These are phyloP conservation scores for Boletellus ananiceps DNA, from an alignment of 768 basidiomycete species.

Conservation along the genomic window DNA sequence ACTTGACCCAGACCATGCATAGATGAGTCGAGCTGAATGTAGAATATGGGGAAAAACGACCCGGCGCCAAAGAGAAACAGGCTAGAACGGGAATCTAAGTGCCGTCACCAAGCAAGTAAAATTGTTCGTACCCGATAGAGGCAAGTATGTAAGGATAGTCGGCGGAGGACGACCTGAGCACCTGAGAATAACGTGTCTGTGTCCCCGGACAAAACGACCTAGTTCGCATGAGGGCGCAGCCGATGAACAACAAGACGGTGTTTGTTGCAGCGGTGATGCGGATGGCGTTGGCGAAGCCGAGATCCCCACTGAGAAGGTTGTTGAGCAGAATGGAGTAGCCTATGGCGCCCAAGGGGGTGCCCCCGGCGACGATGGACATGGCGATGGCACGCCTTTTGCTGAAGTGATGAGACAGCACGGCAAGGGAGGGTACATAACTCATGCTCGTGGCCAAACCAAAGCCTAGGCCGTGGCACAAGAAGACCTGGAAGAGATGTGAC, in stretches of 20 bases:
- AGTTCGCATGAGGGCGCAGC: slow-evolving; percentile 35
- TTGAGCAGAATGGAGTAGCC: slow-evolving; percentile 29
- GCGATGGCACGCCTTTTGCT: slow-evolving; percentile 35
- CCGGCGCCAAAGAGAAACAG: slow-evolving; percentile 21
- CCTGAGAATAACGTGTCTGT: slow-evolving; percentile 12
- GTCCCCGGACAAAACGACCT: slow-evolving; percentile 29
- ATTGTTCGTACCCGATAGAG: slow-evolving; percentile 19
- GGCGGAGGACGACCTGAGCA: slow-evolving; percentile 13
- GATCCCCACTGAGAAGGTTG: slow-evolving; percentile 10
- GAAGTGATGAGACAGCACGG: slow-evolving; percentile 46
- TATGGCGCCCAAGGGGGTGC: slow-evolving; percentile 30
- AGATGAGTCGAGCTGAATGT: slow-evolving; percentile 52
- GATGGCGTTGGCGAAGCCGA: slow-evolving; percentile 42
- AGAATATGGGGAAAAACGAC: slow-evolving; percentile 50
- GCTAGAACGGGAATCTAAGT: slow-evolving; percentile 5
- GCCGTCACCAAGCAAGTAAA: background rate
- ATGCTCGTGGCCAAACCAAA: slow-evolving; percentile 44
- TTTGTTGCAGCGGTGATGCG: slow-evolving; percentile 42
- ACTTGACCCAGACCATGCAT: slow-evolving; percentile 40
- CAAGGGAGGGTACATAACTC: slow-evolving; percentile 39
- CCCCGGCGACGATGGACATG: slow-evolving; percentile 38
- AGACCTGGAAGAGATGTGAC: slow-evolving; percentile 32
- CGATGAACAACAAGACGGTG: slow-evolving; percentile 34
- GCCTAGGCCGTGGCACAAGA: slow-evolving; percentile 35
- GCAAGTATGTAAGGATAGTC: slow-evolving; percentile 26